Conservation (phyloP, 495 filamentous ascomycete species). For the Tuber brumale region DNA sequence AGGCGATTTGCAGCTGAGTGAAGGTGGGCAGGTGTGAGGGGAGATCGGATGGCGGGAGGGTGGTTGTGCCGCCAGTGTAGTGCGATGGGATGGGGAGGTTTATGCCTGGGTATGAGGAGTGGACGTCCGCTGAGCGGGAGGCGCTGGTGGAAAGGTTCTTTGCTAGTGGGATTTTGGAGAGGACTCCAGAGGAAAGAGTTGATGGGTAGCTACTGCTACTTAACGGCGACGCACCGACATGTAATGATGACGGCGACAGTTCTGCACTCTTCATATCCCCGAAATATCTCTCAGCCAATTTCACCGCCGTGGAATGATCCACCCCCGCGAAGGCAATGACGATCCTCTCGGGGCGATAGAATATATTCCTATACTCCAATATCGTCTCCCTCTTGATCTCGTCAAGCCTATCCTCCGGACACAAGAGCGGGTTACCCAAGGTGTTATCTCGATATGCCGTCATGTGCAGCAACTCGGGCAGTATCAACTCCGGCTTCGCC, state of each 20-base stretch:
- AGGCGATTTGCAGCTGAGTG: slow-evolving; percentile 88
- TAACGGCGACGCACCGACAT: slow-evolving; percentile 43
- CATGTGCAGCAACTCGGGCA: slow-evolving; percentile 91
- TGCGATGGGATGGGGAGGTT: slow-evolving; percentile 50
- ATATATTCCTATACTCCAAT: slow-evolving; percentile 69
- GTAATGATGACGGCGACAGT: slow-evolving; percentile 45
- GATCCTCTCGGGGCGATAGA: slow-evolving; percentile 82
- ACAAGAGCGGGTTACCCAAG: slow-evolving; percentile 85
- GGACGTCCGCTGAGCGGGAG: slow-evolving; percentile 54
- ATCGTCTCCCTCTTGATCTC: slow-evolving; percentile 70
- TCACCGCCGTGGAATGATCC: slow-evolving; percentile 70
- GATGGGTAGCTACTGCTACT: slow-evolving; percentile 14
- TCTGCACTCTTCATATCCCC: slow-evolving; percentile 67
- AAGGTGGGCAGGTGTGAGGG: slow-evolving; percentile 69
- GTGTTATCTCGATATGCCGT: slow-evolving; percentile 94
- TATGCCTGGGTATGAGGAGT: slow-evolving; percentile 24
- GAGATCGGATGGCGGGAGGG: slow-evolving; percentile 70
- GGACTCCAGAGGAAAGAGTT: slow-evolving; percentile 50
- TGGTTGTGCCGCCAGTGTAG: slow-evolving; percentile 89
- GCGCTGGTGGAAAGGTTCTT: slow-evolving; percentile 78
- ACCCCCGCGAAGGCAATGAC: slow-evolving; percentile 95
- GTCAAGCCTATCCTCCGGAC: slow-evolving; percentile 72
- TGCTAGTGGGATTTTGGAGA: slow-evolving; percentile 86
- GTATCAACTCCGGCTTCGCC: slow-evolving; percentile 91
- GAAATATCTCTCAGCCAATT: slow-evolving; percentile 75